A percentile compares a stretch with the other conserved stretches of the same genome.
Conservation (phyloP, 805 yeast genomes). For the Saturnispora diversa region DNA sequence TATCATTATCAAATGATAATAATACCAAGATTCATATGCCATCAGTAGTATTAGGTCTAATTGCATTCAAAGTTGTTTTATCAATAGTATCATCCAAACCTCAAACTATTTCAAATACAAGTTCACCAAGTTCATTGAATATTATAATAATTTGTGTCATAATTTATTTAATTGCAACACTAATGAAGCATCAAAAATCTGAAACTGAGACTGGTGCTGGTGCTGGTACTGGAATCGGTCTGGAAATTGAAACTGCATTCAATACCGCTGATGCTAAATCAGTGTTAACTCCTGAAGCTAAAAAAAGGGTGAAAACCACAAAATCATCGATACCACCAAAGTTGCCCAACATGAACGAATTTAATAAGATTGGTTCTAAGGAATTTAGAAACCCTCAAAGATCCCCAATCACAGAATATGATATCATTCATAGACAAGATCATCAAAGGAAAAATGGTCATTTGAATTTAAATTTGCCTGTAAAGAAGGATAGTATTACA, state of each 20-base stretch:
- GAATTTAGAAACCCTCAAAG: slow-evolving; percentile 1
- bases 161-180: neutral
- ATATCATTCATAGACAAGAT: slow-evolving; percentile 9
- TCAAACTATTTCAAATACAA: neutral
- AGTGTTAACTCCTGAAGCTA: neutral
- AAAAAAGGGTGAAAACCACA: neutral
- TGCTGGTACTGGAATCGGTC: no score
- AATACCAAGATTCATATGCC: slow-evolving; percentile 25
- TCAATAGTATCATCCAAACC: slow-evolving; percentile 5
- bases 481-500: neutral
- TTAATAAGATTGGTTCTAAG: slow-evolving; percentile 6
- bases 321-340: neutral
- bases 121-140: neutral
- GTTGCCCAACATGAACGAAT: neutral
- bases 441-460: slow-evolving; percentile 1
- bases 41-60: slow-evolving; percentile 12
- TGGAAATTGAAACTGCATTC: neutral
- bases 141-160: neutral
- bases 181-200: neutral
- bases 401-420: slow-evolving; percentile 1
- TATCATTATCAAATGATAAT: slow-evolving; percentile 19
- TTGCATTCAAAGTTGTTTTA: slow-evolving; percentile 14
- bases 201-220: neutral
- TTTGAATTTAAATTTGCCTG: slow-evolving; percentile 8
- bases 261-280: slow-evolving; percentile 8